Conservation (phyloP, 1,284 basidiomycete species). For the Boletus sp. region DNA sequence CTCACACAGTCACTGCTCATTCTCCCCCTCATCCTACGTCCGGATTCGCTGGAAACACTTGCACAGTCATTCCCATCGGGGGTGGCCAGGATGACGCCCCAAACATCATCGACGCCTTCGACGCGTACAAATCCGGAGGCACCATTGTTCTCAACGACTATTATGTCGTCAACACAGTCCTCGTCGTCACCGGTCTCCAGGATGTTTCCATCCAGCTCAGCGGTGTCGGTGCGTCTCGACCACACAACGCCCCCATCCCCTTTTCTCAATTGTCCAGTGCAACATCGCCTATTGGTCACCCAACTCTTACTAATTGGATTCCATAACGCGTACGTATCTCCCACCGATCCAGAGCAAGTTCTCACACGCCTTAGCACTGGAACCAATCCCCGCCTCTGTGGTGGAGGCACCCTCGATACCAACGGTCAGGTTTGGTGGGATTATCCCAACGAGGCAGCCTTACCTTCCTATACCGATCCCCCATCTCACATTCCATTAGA, state of each 20-base stretch:
- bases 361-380: constrained; percentile 43
- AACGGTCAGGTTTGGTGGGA: constrained; percentile 49
- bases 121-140: constrained; percentile 36
- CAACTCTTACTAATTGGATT: constrained; percentile 44
- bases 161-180: constrained; percentile 47
- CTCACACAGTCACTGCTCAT: background rate
- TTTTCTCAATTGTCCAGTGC: constrained; percentile 35
- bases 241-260: background rate
- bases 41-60: too few relatives aligned
- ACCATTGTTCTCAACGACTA: constrained; percentile 41
- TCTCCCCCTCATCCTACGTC: constrained; percentile 10
- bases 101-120: constrained; percentile 32
- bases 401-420: constrained; percentile 46
- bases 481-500: constrained; percentile 24
- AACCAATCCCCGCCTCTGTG: constrained; percentile 47
- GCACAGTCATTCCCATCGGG: constrained; percentile 39
- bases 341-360: background rate
- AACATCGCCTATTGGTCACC: constrained; percentile 53
- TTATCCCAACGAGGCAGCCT: constrained; percentile 21
- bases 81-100: constrained; percentile 41
- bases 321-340: constrained; percentile 42
- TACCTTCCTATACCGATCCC: constrained; percentile 7
- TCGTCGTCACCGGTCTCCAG: constrained; percentile 43
- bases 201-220: constrained; percentile 47
- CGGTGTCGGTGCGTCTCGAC: constrained; percentile 35